A percentile compares a stretch with the other conserved stretches of the same genome.
These are phyloP conservation scores for Monilinia vaccinii-corymbosi DNA, from an alignment of 2,329 filamentous ascomycete species.

Conservation along the genomic window DNA sequence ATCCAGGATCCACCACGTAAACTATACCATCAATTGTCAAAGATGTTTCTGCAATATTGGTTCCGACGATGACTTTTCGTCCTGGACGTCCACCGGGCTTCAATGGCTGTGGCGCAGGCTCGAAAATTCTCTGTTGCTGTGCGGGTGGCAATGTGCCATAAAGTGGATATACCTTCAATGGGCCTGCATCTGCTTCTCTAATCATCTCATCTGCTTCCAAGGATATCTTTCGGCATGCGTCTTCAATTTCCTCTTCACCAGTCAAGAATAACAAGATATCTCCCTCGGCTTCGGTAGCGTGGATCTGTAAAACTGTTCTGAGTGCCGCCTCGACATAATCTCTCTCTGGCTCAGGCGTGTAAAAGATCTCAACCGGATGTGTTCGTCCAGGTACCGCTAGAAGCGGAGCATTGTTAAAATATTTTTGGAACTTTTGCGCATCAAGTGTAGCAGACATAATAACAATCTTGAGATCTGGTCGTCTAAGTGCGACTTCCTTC, in stretches of 20 bases:
- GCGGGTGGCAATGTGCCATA: constrained; percentile 89
- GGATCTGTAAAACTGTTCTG: constrained; percentile 91
- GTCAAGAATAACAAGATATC: constrained; percentile 93
- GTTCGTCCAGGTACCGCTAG: constrained; percentile 92
- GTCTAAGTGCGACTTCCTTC: constrained; percentile 75
- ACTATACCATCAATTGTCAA: constrained; percentile 98
- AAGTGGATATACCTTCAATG: constrained; percentile 81
- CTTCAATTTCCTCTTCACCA: constrained; percentile 97
- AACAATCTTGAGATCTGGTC: constrained; percentile 91
- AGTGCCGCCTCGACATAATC: constrained; percentile 96
- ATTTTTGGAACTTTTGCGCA: constrained; percentile 94
- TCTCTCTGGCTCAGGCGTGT: constrained; percentile 89
- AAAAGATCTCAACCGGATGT: constrained; percentile 95
- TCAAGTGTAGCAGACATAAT: constrained; percentile 98
- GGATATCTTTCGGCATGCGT: constrained; percentile 83
- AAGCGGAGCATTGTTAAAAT: constrained; percentile 90
- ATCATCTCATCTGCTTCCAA: constrained; percentile 88
- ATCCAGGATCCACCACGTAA: constrained; percentile 97
- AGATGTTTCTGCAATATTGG: constrained; percentile 96
- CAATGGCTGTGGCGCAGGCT: constrained; percentile 67
- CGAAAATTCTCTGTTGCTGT: constrained; percentile 93
- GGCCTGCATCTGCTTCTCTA: constrained; percentile 83
- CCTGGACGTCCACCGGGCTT: constrained; percentile 73
- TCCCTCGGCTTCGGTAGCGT: constrained; percentile 83
- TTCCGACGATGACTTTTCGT: constrained; percentile 89